Conservation (phyloP, 176 grass and related monocot species). For the Musa troglodytarum region DNA sequence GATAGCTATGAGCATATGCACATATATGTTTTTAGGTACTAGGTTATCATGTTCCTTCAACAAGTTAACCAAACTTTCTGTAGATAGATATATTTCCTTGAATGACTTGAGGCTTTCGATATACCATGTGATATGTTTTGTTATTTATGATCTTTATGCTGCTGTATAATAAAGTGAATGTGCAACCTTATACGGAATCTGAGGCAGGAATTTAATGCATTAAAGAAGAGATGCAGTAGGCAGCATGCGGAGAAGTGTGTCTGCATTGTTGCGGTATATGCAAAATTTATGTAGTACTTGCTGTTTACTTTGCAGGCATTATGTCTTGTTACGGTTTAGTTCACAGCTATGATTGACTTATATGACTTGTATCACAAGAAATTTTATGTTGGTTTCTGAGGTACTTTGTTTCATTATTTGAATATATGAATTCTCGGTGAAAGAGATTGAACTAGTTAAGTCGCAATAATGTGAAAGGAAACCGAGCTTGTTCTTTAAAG, state of each 20-base stretch:
- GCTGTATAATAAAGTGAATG: neutral
- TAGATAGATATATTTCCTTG: neutral
- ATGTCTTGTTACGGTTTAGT: too few species aligned
- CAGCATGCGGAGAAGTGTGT: slow-evolving; percentile 53
- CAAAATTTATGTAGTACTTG: slow-evolving; percentile 3
- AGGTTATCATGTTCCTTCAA: neutral
- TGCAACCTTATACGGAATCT: slow-evolving; percentile 14
- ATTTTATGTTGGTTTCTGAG: neutral
- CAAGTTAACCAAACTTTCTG: neutral
- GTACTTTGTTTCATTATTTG: neutral
- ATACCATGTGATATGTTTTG: neutral
- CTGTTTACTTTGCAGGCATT: neutral
- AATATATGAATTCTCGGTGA: neutral
- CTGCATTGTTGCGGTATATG: slow-evolving; percentile 57
- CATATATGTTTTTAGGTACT: too few species aligned
- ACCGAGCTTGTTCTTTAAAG: neutral
- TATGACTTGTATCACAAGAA: neutral
- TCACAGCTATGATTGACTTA: neutral
- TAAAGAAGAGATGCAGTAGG: slow-evolving; percentile 50
- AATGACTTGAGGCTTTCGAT: neutral
- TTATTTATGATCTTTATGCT: neutral
- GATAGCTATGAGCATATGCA: too few species aligned
- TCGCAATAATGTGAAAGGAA: neutral
- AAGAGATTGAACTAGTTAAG: neutral
- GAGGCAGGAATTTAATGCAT: slow-evolving; percentile 57